Evolutionary conservation across 768 basidiomycete species (phyloP), one percentile per base, ranked within the genome.

Genomic region (Termitomyces sp.): DNA sequence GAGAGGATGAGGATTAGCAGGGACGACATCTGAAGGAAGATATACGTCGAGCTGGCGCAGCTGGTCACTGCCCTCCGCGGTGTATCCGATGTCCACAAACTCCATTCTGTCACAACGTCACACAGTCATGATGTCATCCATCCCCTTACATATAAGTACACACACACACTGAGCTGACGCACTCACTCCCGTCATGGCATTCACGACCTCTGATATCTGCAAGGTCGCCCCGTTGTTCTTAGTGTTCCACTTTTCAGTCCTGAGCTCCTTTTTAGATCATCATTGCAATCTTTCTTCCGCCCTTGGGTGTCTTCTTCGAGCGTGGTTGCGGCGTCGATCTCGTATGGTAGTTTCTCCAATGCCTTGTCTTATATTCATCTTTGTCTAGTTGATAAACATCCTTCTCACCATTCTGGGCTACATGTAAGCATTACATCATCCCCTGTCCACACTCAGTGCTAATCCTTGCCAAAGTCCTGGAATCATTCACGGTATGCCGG

Each of bases 241-340:
- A 12, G 11, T 6, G 42, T 38, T n/a, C 19, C 7, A n/a, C 21
- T 9, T 19, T 41, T 7, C 11, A 22, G 40, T 44, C 32, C 53
- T 60, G 71, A 49, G 45, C 11, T 26, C 38, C 17, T n/a, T 22
- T 45, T 46, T 60, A 87, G 83, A 72, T 74, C 59, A 60, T 79
- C 57, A 63, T 83, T 53, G 89, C 89, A 56, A 76, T 92, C 70
- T 61, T 91, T 66, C 63, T 92, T 14, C 90, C 92, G 10, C 93
- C 93, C 56, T 66, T 96, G 2, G 92, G 87, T 54, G 93, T 96
- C 24, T 93, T 93, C 74, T 72, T 95, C 24, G 92, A 95, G 74
- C 80, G 90, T 51, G 93, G 93, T 24, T 94, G 91, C 66, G 73
- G 75, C 35, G 82, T 80, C 21, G 91, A 94, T 68, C 70, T 95